These are phyloP conservation scores for Lachancea lanzarotensis DNA, from an alignment of 805 yeast species.

Conservation along the genomic window DNA sequence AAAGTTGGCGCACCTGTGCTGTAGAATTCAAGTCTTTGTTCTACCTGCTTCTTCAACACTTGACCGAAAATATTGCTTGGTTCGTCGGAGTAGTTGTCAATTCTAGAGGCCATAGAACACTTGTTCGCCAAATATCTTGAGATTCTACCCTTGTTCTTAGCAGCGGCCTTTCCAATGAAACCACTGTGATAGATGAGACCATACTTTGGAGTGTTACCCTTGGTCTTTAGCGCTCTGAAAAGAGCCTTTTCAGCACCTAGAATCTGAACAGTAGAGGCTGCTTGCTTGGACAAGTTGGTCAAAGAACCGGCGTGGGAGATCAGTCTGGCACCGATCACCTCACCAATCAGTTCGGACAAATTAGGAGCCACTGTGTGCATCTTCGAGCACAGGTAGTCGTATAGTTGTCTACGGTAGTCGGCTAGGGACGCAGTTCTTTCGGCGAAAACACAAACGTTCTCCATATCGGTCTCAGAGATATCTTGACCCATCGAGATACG, in stretches of 20 bases:
- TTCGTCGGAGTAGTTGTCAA: conserved; percentile 93
- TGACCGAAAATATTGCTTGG: conserved; percentile 87
- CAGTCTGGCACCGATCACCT: conserved; percentile 96
- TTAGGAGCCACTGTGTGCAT: conserved; percentile 98
- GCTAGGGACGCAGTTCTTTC: conserved; percentile 86
- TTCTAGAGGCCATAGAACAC: conserved; percentile 98
- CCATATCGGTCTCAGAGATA: conserved; percentile 90
- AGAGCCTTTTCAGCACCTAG: conserved; percentile 96
- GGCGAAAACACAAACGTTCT: conserved; percentile 84
- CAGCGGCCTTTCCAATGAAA: conserved; percentile 86
- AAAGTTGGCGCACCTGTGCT: conserved; percentile 95
- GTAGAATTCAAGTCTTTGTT: conserved; percentile 92
- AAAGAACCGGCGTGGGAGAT: conserved; percentile 98
- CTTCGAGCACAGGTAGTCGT: conserved; percentile 83
- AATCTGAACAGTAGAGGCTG: conserved; percentile 98
- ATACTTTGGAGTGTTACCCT: conserved; percentile 94
- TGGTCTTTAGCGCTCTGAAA: conserved; percentile 92
- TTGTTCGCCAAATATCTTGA: conserved; percentile 98
- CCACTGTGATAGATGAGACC: conserved; percentile 94
- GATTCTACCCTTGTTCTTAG: conserved; percentile 98
- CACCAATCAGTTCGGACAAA: conserved; percentile 93
- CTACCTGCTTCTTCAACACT: conserved; percentile 92
- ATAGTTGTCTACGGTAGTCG: conserved; percentile 81
- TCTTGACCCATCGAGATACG: conserved; percentile 99
- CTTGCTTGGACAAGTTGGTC: conserved; percentile 93